Base-by-base conservation (phyloP, 768 basidiomycete genomes). In the Tephrocybe sp. region DNA sequence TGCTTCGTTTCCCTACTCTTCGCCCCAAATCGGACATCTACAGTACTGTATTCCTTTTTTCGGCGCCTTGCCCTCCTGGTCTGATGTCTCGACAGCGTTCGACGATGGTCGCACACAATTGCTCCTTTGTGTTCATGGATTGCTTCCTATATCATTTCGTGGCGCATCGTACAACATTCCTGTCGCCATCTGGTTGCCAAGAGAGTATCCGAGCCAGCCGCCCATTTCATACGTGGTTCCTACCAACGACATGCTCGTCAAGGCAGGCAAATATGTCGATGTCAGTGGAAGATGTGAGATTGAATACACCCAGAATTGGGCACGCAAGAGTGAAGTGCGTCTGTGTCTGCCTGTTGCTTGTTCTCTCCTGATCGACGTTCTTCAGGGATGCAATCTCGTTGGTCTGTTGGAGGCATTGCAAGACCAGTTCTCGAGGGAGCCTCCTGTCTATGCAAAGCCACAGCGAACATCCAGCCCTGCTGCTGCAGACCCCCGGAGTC, bases 61-160 rank as follows among this genome's bases (percentile, higher is more conserved):
- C 41, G 40, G 41, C 15, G 23, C 22, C 38, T 52, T 31, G 31
- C 40, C 38, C 51, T 40, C 54, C 39, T 44, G 12, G 36, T 54
- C 41, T 54, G 45, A 40, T 47, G 30, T 58, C 42, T 49, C 19
- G 37, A 40, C 56, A 97, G 92, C 89, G 0, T 94, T 90, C 70
- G 93, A 99, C 66, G 92, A 97, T 56, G 97, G 97, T 40, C 83
- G 95, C 30, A 86, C 91, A 0, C 92, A 94, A 61, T 77, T 97
- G 15, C 79, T 99, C 22, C 83, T 98, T 49, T 93, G 91, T 56
- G 59, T 95, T 3, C 90, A 97, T 61, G 97, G 97, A 9, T 80
- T 97, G 4, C 74, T 99, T 1, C 94, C 93, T 3, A 97, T 99
- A 57, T 67, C 78, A 0, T 95, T 83, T 71, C 78, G 87, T 42